These are phyloP conservation scores for Penicillium paneum DNA, from an alignment of 2,329 filamentous ascomycete genomes.

Conservation along the genomic window DNA sequence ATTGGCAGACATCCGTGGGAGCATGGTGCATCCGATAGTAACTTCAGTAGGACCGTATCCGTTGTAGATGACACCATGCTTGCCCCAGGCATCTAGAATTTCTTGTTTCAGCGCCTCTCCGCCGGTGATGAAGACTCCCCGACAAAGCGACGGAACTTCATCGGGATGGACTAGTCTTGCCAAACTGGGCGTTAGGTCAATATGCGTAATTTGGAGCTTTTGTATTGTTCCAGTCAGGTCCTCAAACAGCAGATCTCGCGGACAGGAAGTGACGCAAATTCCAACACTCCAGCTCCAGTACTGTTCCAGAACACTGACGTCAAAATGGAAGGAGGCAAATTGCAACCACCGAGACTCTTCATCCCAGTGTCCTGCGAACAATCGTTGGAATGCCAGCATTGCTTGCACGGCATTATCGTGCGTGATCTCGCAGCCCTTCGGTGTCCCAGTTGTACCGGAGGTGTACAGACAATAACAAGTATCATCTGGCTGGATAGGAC, in stretches of 20 bases:
- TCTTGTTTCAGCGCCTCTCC: slow-evolving; percentile 86
- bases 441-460: slow-evolving; percentile 79
- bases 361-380: slow-evolving; percentile 75
- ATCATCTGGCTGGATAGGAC: slow-evolving; percentile 48
- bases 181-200: slow-evolving; percentile 85
- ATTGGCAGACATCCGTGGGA: slow-evolving; percentile 70
- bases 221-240: slow-evolving; percentile 73
- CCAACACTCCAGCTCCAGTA: slow-evolving; percentile 95
- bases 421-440: slow-evolving; percentile 83
- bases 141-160: slow-evolving; percentile 74
- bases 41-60: slow-evolving; percentile 90
- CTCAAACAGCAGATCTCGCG: slow-evolving; percentile 79
- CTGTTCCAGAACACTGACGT: slow-evolving; percentile 88
- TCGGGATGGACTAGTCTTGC: slow-evolving; percentile 74
- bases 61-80: slow-evolving; percentile 79
- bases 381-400: slow-evolving; percentile 76
- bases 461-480: slow-evolving; percentile 84
- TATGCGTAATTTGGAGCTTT: slow-evolving; percentile 74
- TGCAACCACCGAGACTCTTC: slow-evolving; percentile 76
- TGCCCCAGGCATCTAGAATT: slow-evolving; percentile 81
- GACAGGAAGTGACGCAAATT: slow-evolving; percentile 77
- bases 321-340: slow-evolving; percentile 92
- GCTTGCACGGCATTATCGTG: slow-evolving; percentile 87
- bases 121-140: slow-evolving; percentile 88
- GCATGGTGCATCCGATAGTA: slow-evolving; percentile 90